Base-by-base conservation (phyloP, 139 green algal species). In the Chlorella sp. region DNA sequence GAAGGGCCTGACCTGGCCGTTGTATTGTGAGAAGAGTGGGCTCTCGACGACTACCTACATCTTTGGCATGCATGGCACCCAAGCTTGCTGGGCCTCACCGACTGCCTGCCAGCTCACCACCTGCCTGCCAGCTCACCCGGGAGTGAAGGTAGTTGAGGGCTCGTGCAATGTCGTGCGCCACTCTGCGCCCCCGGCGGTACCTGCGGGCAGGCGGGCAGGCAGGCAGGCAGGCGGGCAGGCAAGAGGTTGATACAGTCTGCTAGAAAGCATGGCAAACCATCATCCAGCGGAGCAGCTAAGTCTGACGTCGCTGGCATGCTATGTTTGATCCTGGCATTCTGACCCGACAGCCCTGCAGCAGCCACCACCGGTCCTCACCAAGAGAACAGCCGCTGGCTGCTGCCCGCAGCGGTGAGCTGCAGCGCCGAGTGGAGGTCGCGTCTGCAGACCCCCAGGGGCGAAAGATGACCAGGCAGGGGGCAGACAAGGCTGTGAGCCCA, bases 71-170 rank as follows among this genome's bases (percentile, higher is more conserved):
- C 78, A 66, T 16, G 30, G 78, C n/a, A 64, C 34, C 4, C 34
- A 66, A 18, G 16, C 78, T 26, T 3, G 21, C 37, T 34, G n/a
- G n/a, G 19, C 4, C 19, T 3, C 40, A 15, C 12, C 77, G 53
- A 71, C 7, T 28, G 22, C n/a, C n/a, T n/a, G n/a, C n/a, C 2
- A 1, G 39, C 19, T 24, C 39, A 71, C 7, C 11, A 18, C 24
- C 11, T 71, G 64, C 22, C 16, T 14, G 64, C 76, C 16, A 11
- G 36, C 26, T 26, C 15, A 66, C 80, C 80, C 69, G 32, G 3
- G 80, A 85, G 80, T 85, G 80, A 4, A 85, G 80, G 80, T 48
- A 85, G 80, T 85, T 85, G 42, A 85, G 80, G 80, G 48, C 80
- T 15, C 60, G 60, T 48, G 80, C 80, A 40, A 85, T 30, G 36